A percentile compares a stretch with the other conserved stretches of the same genome.
Conservation (phyloP, 176 grass and related monocot genomes). For the Paspalum vaginatum region DNA sequence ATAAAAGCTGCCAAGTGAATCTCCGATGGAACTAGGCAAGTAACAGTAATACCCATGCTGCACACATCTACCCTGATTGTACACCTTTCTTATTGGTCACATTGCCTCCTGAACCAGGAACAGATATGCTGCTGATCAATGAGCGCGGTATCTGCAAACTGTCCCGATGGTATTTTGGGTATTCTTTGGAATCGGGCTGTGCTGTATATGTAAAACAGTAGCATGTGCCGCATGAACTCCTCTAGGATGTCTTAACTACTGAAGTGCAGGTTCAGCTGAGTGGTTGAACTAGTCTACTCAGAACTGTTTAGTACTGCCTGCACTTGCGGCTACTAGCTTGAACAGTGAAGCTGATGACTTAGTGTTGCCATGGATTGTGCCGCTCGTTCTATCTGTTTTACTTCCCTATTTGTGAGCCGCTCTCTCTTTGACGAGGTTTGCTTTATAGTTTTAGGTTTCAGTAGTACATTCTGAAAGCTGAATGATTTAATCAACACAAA, state of each 20-base stretch:
- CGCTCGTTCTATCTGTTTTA: background rate
- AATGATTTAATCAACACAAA: too few relatives aligned
- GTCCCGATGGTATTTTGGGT: background rate
- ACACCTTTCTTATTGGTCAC: background rate
- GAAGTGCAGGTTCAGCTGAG: constrained; percentile 26
- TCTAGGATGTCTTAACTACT: constrained; percentile 24
- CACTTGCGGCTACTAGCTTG: constrained; percentile 5
- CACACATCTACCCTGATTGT: constrained; percentile 7
- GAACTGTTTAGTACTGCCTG: constrained; percentile 3
- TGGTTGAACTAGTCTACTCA: constrained; percentile 23
- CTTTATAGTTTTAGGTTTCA: background rate
- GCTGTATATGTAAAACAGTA: constrained; percentile 15
- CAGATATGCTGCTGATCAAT: constrained; percentile 29
- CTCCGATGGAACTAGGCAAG: constrained; percentile 12
- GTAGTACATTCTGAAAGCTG: background rate
- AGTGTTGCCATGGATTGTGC: background rate
- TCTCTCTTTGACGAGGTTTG: background rate
- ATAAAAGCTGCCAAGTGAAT: constrained; percentile 66
- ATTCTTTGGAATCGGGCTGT: background rate
- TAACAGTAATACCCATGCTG: constrained; percentile 24
- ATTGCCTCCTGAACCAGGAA: background rate
- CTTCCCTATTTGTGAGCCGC: background rate
- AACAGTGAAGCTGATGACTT: background rate
- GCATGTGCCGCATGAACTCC: background rate
- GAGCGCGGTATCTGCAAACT: background rate